Percentiles rank a stretch among this genome's conserved stretches.
Conservation (phyloP, 805 yeast genomes). For the Candida awuae region DNA sequence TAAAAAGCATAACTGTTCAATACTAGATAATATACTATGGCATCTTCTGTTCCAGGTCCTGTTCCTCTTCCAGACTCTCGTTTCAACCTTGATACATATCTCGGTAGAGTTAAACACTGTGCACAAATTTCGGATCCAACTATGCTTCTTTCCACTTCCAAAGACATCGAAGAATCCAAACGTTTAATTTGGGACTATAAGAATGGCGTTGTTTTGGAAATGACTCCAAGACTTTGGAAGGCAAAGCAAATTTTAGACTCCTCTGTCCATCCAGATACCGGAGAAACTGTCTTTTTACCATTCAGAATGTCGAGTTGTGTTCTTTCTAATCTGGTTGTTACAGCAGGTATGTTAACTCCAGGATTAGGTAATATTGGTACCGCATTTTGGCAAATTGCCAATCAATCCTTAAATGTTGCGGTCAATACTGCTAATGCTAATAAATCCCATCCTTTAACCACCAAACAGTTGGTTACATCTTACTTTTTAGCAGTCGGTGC, state of each 20-base stretch:
- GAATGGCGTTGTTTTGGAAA: slow-evolving; percentile 52
- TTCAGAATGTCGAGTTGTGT: slow-evolving; percentile 97
- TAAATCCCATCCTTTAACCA: slow-evolving; percentile 84
- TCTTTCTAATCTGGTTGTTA: slow-evolving; percentile 84
- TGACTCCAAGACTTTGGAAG: slow-evolving; percentile 81
- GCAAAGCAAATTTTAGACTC: slow-evolving; percentile 86
- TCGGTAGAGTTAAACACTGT: slow-evolving; percentile 94
- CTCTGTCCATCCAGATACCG: slow-evolving; percentile 93
- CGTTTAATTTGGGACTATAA: slow-evolving; percentile 61
- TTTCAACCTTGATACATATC: slow-evolving; percentile 72
- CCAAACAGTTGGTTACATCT: slow-evolving; percentile 66
- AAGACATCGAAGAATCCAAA: slow-evolving; percentile 58
- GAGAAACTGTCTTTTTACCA: slow-evolving; percentile 85
- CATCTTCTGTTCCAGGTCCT: slow-evolving; percentile 81
- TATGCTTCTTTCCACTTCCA: slow-evolving; percentile 67
- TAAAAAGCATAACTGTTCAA: too few relatives aligned
- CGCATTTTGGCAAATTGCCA: slow-evolving; percentile 94
- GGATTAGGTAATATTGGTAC: slow-evolving; percentile 86
- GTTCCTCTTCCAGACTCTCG: slow-evolving; percentile 71
- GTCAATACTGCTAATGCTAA: slow-evolving; percentile 94
- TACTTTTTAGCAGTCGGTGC: slow-evolving; percentile 88
- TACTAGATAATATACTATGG: too few relatives aligned
- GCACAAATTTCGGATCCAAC: slow-evolving; percentile 89
- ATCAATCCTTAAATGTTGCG: slow-evolving; percentile 94
- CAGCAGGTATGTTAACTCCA: slow-evolving; percentile 97